Evolutionary conservation across 768 basidiomycete genomes (phyloP).

Genomic region (Naganishia vaughanmartiniae): DNA sequence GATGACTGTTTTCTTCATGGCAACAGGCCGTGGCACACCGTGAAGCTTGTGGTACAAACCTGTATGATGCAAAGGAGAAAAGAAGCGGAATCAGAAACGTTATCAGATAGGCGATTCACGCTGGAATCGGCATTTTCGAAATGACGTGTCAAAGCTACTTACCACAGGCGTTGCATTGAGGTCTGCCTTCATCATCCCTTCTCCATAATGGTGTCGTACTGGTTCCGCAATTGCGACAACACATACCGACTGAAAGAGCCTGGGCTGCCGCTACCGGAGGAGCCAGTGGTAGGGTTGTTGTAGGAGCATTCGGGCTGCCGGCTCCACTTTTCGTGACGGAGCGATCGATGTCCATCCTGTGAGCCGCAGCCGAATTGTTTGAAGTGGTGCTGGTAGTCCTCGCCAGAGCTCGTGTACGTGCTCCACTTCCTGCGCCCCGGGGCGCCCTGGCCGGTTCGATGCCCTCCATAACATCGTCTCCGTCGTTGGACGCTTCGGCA

Average conservation of each 20-base stretch:
- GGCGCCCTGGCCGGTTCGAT: conserved; percentile 35
- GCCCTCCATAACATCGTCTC: conserved; percentile 50
- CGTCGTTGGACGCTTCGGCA: conserved; percentile 46
- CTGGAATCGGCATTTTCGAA: neutral
- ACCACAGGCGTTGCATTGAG: conserved; percentile 58
- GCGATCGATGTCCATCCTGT: conserved; percentile 7
- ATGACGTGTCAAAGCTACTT: conserved; percentile 36
- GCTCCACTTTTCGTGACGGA: conserved; percentile 4
- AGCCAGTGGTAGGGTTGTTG: conserved; percentile 39
- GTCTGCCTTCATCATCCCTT: conserved; percentile 55
- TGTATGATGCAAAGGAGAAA: conserved; percentile 51
- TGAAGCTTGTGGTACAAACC: conserved; percentile 98
- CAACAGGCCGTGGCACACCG: conserved; percentile 91
- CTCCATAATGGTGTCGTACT: conserved; percentile 57
- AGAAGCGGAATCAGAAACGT: neutral
- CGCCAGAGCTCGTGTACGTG: conserved; percentile 25
- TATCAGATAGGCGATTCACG: conserved; percentile 19
- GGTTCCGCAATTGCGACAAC: conserved; percentile 51
- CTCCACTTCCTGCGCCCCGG: conserved; percentile 40
- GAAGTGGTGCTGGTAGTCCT: neutral
- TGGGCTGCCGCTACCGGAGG: conserved; percentile 38
- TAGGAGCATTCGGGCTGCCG: conserved; percentile 36
- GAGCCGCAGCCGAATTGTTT: conserved; percentile 2
- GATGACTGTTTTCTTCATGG: conserved; percentile 99
- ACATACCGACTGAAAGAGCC: conserved; percentile 50